Evolutionary conservation across 805 yeast species (phyloP), one percentile per base, ranked within the genome.

Genomic region (Candida multigemmis): DNA sequence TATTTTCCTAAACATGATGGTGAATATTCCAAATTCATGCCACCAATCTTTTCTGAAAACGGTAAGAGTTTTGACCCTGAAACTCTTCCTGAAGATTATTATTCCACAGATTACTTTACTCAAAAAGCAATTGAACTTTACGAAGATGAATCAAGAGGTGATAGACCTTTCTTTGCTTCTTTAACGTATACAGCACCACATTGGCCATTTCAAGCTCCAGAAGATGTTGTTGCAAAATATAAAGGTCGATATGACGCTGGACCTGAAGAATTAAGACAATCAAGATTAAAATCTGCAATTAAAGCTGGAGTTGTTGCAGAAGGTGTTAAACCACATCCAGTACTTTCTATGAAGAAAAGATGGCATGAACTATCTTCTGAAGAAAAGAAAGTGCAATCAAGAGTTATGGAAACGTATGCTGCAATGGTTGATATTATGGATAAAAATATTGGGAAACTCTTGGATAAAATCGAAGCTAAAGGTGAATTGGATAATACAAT

Each of bases 171-270:
- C 34, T 67, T 71, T 31, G 71, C 74, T 3, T 46, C 56, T 14
- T 48, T 74, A 31, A 73, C 78, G 5, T 72, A 68, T 38, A 71
- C 77, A 4, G 79, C 80, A 2, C 80, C 79, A 3, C 79, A 73
- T 41, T 74, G 80, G 79, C 80, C 80, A 7, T 59, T 62, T 38
- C 79, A 73, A 44, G 79, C 79, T 1, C 77, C 77, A 5, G 45
- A 46, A 25, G 66, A 65, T 5, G 41, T 54, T 6, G 53, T 71
- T 26, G 57, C 46, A 4, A 68, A 71, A 32, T 69, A 73, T 42
- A 53, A 55, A 28, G 72, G 73, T 4, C 34, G 46, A 6, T 66
- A 68, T 37, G 64, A 62, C 33, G 53, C 48, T 6, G 78, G 78
- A 2, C 76, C 76, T 2, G 59, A 50, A 12, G 58, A 36, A 5